phyloP scores from a whole-genome alignment of 148 eudicot genomes.

The Polygonum maritimum region DNA sequence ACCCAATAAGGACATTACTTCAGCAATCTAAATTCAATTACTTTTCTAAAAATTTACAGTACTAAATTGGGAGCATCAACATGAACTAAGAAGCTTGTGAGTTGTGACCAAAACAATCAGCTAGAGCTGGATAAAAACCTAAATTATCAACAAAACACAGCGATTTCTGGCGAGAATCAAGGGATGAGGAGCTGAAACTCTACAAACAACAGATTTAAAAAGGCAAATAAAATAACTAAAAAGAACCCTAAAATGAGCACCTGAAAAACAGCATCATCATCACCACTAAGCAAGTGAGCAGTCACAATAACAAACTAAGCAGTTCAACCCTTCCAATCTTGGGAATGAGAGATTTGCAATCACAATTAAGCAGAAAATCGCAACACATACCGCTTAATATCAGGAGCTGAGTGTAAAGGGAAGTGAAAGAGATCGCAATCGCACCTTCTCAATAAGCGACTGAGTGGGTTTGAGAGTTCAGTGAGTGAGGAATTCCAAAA shows the following conservation, averaged over 20 bases:
- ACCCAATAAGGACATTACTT: neutral
- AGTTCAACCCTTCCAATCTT: neutral
- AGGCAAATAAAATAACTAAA: neutral
- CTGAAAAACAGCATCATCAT: neutral
- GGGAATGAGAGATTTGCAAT: neutral
- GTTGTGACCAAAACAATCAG: neutral
- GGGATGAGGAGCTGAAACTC: neutral
- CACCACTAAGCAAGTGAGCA: neutral
- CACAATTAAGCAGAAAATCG: neutral
- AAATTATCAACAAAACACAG: neutral
- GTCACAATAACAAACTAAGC: neutral
- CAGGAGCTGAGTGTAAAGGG: neutral
- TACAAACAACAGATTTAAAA: neutral
- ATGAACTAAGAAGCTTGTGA: neutral
- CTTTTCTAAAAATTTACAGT: neutral
- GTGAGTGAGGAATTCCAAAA: neutral
- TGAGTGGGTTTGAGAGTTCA: neutral
- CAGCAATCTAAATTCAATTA: neutral
- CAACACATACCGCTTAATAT: neutral
- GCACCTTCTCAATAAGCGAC: neutral
- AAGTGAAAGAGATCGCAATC: neutral
- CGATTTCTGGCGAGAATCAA: neutral
- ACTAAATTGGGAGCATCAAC: neutral
- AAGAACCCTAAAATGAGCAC: neutral
- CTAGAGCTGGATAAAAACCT: neutral